Base-by-base conservation (phyloP, 495 filamentous ascomycete genomes). In the Saxophila tyrrhenica region DNA sequence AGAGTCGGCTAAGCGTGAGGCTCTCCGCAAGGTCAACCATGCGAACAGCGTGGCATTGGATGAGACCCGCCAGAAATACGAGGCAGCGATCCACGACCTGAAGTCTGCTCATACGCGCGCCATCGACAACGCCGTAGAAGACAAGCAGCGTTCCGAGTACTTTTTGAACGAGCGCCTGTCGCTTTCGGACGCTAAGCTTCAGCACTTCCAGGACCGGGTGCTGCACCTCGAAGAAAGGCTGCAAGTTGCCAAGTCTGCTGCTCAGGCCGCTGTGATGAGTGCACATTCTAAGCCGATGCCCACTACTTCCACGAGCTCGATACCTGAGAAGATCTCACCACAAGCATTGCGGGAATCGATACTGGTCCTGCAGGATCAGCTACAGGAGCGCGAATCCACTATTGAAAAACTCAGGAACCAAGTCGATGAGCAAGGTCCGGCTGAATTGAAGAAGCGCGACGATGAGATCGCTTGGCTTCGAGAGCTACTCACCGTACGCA, bases 391-490 rank as follows among this genome's bases (percentile, higher is more conserved):
- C 52, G 92, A 97, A 69, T 76, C 79, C 20, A 80, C 78, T 22
- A 94, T 97, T 62, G 92, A 98, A 62, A 77, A 81, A 52, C 85
- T 97, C 17, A 87, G 95, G 69, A 77, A 80, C 42, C 73, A 81
- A 48, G 69, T 89, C 21, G 88, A 91, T 57, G 72, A 78, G 21
- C 82, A 92, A 25, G 84, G 85, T 0, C 80, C 86, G 1, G 75
- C 71, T 58, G 94, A 91, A 75, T 77, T 95, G 60, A 84, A 86
- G 48, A 88, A 92, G 64, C 83, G 82, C 48, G 87, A 96, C 42
- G 87, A 86, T n/a, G 92, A 98, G 66, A 95, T 95, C 51, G 83
- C 70, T 50, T 97, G 94, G 92, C 77, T 97, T 10, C 87, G 92
- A 54, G 92, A 98, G 65, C 81, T 98, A 19, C 80, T 97, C 35